Evolutionary conservation across 2,329 filamentous ascomycete genomes (phyloP).

Genomic region (Emmonsiellopsis sp.): DNA sequence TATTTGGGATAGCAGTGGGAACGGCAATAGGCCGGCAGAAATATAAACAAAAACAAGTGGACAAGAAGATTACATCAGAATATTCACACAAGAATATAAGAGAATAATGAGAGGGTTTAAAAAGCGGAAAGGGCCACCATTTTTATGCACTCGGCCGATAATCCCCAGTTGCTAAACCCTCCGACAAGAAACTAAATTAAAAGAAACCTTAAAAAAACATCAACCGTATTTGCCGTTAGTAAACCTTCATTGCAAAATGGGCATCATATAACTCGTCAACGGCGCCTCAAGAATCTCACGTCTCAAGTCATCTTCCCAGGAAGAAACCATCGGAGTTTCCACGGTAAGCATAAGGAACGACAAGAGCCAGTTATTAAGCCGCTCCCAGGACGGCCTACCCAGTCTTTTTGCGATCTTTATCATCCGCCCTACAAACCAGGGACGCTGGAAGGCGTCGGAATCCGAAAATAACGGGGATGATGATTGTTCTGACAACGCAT

Average conservation of each 20-base stretch:
- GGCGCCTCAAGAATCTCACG: conserved; percentile 28
- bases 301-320: conserved; percentile 25
- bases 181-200: neutral
- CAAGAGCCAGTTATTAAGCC: conserved; percentile 27
- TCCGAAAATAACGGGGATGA: neutral
- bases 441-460: conserved; percentile 19
- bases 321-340: conserved; percentile 12
- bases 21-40: too few species aligned
- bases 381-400: conserved; percentile 23
- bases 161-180: too few species aligned
- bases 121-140: too few species aligned
- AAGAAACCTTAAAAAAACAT: neutral
- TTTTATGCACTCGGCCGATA: too few species aligned
- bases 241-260: conserved; percentile 12
- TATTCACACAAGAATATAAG: too few species aligned
- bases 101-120: too few species aligned
- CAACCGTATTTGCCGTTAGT: neutral
- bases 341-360: conserved; percentile 25
- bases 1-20: too few species aligned
- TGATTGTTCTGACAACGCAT: neutral
- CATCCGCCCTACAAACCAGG: conserved; percentile 32
- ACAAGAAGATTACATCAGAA: too few species aligned
- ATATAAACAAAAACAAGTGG: too few species aligned
- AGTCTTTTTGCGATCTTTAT: conserved; percentile 31
- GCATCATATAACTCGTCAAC: conserved; percentile 25